These are phyloP conservation scores for Mycena metata DNA, from an alignment of 768 basidiomycete species.

Conservation along the genomic window DNA sequence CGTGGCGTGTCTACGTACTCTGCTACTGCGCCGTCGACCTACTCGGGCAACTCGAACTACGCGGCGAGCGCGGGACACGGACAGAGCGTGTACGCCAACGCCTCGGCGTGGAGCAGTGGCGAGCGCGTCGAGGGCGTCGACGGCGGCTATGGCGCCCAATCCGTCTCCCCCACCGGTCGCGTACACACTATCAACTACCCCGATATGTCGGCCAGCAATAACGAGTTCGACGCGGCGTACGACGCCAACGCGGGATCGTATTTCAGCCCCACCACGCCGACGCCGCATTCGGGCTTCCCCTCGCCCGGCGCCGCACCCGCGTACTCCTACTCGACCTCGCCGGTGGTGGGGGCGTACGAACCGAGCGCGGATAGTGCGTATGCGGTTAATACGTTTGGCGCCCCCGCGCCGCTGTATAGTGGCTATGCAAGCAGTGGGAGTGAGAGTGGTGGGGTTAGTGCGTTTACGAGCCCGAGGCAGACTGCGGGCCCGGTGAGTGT, in stretches of 20 bases:
- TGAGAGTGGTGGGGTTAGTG: not conserved
- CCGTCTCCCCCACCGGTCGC: conserved; percentile 26
- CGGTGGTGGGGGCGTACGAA: too few species aligned
- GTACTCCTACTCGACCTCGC: too few species aligned
- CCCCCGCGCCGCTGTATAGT: too few species aligned
- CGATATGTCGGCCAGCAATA: conserved; percentile 8
- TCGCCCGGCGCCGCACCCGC: too few species aligned
- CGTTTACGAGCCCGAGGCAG: conserved; percentile 31
- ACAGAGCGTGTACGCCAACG: conserved; percentile 9
- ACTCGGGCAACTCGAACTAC: not conserved
- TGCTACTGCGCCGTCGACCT: too few species aligned
- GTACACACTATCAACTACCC: conserved; percentile 25
- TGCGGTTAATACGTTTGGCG: conserved; percentile 16
- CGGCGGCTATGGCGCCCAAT: conserved; percentile 29
- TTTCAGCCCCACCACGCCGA: conserved; percentile 24
- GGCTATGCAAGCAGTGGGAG: too few species aligned
- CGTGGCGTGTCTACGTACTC: too few species aligned
- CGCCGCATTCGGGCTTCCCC: not conserved
- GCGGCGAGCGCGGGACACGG: too few species aligned
- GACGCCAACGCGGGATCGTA: conserved; percentile 34
- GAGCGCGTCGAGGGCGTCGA: conserved; percentile 33
- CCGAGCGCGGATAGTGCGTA: conserved; percentile 30
- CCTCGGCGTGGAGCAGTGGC: conserved; percentile 29
- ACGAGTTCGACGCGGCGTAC: too few species aligned
- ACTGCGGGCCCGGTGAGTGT: conserved; percentile 32